Conservation (phyloP, 441 rosid genomes). For the Populus hybrid region DNA sequence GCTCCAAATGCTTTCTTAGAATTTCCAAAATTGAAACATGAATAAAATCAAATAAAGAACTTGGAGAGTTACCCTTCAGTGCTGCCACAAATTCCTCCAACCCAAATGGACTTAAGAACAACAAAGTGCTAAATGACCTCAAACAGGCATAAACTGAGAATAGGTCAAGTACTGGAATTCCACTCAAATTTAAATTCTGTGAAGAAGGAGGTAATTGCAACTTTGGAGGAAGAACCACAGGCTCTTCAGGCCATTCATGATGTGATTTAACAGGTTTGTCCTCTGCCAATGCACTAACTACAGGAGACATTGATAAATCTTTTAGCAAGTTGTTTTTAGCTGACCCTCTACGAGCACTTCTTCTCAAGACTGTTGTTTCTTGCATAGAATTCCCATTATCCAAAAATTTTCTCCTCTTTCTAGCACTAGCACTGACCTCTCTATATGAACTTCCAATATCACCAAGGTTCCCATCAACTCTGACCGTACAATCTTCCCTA, state of each 20-base stretch:
- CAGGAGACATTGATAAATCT: constrained; percentile 47
- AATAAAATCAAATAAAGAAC: constrained; percentile 68
- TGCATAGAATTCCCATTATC: constrained; percentile 33
- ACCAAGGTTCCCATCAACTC: constrained; percentile 33
- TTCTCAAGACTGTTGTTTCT: constrained; percentile 58
- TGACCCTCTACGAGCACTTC: constrained; percentile 78
- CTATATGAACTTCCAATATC: constrained; percentile 33
- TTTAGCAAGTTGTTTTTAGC: constrained; percentile 34
- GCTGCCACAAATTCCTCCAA: constrained; percentile 89
- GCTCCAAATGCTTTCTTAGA: constrained; percentile 65
- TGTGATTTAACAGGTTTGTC: constrained; percentile 36
- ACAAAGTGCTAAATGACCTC: constrained; percentile 67
- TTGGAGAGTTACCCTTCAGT: constrained; percentile 51
- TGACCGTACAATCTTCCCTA: constrained; percentile 13
- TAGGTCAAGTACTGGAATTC: constrained; percentile 57
- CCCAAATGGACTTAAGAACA: constrained; percentile 81
- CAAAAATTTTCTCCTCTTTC: constrained; percentile 53
- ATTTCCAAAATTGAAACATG: constrained; percentile 78
- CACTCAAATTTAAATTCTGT: constrained; percentile 64
- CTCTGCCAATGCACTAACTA: constrained; percentile 55
- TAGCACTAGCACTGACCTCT: constrained; percentile 35
- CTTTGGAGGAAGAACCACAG: constrained; percentile 40
- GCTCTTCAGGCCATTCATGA: constrained; percentile 33
- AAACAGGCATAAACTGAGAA: constrained; percentile 81
- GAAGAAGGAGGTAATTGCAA: constrained; percentile 79